Conservation (phyloP, 169 alveolate species). For the Neospora caninum region DNA sequence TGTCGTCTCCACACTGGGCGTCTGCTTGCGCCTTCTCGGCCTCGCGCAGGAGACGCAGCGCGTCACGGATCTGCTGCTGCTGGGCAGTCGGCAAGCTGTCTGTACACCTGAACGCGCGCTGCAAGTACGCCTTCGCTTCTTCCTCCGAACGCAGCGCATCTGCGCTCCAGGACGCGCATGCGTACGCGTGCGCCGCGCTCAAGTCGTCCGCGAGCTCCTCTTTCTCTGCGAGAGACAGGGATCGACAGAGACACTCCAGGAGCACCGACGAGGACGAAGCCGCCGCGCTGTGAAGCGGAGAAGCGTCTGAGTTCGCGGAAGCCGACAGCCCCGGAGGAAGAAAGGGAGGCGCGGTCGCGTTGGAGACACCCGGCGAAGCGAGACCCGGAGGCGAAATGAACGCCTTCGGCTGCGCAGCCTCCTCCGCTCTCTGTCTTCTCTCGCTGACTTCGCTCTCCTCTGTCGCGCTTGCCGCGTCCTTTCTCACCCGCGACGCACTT, state of each 20-base stretch:
- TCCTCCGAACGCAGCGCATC: not conserved
- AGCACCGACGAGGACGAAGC: not conserved
- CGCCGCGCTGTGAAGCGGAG: not conserved
- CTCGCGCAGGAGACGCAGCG: constrained; percentile 42
- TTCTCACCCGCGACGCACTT: not conserved
- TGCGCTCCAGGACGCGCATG: not conserved
- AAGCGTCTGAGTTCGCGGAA: not conserved
- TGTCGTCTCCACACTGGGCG: not conserved
- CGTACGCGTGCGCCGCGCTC: not conserved
- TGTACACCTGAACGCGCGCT: not conserved
- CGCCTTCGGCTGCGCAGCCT: not conserved
- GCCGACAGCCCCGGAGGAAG: not conserved
- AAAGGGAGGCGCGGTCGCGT: not conserved
- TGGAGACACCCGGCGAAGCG: not conserved
- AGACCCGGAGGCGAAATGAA: not conserved
- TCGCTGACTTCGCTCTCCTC: not conserved
- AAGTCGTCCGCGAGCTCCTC: not conserved
- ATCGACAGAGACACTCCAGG: not conserved
- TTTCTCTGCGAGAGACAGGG: not conserved
- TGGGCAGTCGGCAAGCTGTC: not conserved
- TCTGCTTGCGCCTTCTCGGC: not conserved
- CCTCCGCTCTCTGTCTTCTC: no score
- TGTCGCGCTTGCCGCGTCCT: not conserved
- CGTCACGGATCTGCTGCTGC: constrained; percentile 17
- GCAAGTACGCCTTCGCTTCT: not conserved